Percentiles rank a stretch among this genome's conserved stretches.
Evolutionary conservation across 257 asterid genomes (phyloP).

Genomic region (Petunia secreta): DNA sequence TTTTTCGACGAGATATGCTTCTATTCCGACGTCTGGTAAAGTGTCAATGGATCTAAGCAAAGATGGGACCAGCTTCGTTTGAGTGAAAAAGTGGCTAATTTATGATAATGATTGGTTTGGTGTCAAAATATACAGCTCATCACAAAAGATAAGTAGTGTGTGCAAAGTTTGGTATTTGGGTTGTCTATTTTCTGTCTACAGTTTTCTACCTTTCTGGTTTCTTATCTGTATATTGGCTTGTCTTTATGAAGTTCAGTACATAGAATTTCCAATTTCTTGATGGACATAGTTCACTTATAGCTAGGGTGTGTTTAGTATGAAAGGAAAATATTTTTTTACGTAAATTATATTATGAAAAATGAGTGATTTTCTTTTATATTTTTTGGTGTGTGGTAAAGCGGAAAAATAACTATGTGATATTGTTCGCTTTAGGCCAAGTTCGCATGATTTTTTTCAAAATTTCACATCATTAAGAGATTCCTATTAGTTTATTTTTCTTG

Average conservation of each 20-base stretch:
- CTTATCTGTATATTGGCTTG: background rate
- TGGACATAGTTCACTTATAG: background rate
- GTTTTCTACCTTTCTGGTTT: no score
- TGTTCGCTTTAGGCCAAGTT: no score
- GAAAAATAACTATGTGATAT: no score
- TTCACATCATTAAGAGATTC: no score
- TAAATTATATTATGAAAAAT: no score
- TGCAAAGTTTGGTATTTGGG: background rate
- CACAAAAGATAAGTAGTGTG: conserved; percentile 19
- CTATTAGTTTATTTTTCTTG: no score
- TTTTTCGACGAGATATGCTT: conserved; percentile 79
- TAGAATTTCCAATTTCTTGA: background rate
- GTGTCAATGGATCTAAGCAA: conserved; percentile 61
- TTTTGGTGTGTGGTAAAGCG: no score
- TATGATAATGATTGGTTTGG: background rate
- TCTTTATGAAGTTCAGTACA: background rate
- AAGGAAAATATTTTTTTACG: no score
- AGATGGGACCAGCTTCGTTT: conserved; percentile 59
- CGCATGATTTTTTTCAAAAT: no score
- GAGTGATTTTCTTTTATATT: no score
- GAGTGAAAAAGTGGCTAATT: background rate
- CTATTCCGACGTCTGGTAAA: conserved; percentile 42
- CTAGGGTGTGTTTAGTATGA: no score
- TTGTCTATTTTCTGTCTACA: background rate
- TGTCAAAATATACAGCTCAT: background rate